Percentiles rank a stretch among this genome's conserved stretches.
Evolutionary conservation across 1,284 basidiomycete genomes (phyloP).

Genomic region (Tilletia walkeri): DNA sequence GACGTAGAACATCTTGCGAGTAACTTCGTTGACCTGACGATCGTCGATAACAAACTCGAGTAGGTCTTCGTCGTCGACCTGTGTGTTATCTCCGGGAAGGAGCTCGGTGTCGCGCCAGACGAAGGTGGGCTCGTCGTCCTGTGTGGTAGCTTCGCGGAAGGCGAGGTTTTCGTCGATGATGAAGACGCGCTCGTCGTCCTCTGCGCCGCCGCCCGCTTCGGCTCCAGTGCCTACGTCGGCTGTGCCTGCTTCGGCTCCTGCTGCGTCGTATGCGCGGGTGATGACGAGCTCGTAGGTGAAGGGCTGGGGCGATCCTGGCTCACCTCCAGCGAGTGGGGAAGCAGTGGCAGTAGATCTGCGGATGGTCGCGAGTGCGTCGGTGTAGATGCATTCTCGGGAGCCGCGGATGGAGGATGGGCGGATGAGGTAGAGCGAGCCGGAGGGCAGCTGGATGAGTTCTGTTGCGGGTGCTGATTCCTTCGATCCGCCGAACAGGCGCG

Average conservation of each 20-base stretch:
- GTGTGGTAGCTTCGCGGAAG: conserved; percentile 61
- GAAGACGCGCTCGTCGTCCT: conserved; percentile 76
- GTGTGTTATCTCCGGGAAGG: background rate
- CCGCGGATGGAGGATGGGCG: conserved; percentile 86
- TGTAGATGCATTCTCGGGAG: conserved; percentile 96
- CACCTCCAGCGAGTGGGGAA: background rate
- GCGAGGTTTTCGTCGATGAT: conserved; percentile 83
- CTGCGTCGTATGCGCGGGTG: conserved; percentile 90
- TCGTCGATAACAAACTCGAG: conserved; percentile 73
- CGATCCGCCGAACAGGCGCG: background rate
- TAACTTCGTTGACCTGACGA: conserved; percentile 69
- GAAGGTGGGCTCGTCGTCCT: conserved; percentile 38
- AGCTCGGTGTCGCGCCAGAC: conserved; percentile 65
- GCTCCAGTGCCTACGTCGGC: conserved; percentile 7
- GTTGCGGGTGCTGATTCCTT: background rate
- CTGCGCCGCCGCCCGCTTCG: background rate
- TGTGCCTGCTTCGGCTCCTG: conserved; percentile 64
- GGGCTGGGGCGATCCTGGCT: conserved; percentile 59
- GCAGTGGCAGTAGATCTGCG: conserved; percentile 67
- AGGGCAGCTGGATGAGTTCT: conserved; percentile 81
- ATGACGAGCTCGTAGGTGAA: conserved; percentile 92
- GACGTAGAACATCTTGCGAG: conserved; percentile 82
- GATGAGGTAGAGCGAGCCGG: conserved; percentile 86
- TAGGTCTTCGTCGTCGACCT: conserved; percentile 63
- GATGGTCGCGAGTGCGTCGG: conserved; percentile 91